Conservation (phyloP, 2,329 filamentous ascomycete species). For the Microdochium trichocladiopsis region DNA sequence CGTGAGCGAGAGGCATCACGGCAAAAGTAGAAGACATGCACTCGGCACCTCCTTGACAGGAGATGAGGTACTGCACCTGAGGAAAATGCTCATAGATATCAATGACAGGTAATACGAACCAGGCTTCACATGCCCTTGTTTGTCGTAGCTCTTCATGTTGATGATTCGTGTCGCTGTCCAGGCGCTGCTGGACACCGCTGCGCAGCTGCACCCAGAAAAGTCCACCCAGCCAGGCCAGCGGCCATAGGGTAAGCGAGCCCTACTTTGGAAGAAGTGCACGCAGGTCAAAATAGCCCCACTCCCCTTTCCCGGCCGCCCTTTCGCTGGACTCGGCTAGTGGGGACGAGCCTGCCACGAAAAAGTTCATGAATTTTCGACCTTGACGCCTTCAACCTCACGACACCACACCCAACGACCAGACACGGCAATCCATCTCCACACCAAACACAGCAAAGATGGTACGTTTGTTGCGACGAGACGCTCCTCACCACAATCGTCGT, state of each 20-base stretch:
- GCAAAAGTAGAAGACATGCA: no score
- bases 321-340: neutral
- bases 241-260: neutral
- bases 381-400: slow-evolving; percentile 23
- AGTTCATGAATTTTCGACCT: slow-evolving; percentile 41
- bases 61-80: no score
- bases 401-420: slow-evolving; percentile 40
- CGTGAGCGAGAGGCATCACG: neutral
- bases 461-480: slow-evolving; percentile 20
- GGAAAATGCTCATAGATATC: no score
- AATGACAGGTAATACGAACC: no score
- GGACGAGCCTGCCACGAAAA: slow-evolving; percentile 27
- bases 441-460: slow-evolving; percentile 50
- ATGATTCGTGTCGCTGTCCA: no score
- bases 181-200: no score
- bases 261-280: neutral
- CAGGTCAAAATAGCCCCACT: neutral
- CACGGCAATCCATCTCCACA: slow-evolving; percentile 44
- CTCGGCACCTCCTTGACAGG: no score
- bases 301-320: neutral
- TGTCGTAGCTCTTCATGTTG: no score
- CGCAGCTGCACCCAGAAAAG: no score
- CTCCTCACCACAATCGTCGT: neutral
- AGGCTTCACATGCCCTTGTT: no score
- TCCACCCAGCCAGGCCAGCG: neutral